Conservation (phyloP, 345 rosid genomes). For the Jatropha curcas region DNA sequence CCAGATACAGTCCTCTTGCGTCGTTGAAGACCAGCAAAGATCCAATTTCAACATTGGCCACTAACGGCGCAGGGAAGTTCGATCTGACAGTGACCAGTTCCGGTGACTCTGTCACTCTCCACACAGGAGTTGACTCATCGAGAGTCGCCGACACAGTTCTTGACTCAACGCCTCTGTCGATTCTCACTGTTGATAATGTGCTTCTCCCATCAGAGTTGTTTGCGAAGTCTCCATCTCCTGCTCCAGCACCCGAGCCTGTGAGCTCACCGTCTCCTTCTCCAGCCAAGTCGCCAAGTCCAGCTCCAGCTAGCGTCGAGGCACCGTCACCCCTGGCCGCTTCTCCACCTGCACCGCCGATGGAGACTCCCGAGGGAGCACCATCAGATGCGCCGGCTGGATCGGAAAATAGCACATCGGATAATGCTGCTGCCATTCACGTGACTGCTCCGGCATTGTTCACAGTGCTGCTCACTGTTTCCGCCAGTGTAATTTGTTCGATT, state of each 20-base stretch:
- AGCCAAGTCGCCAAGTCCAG: conserved; percentile 36
- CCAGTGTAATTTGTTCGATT: conserved; percentile 38
- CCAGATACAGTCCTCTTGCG: conserved; percentile 65
- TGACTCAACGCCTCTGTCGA: conserved; percentile 70
- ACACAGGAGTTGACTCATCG: conserved; percentile 69
- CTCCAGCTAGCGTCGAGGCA: conserved; percentile 44
- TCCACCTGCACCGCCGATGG: conserved; percentile 79
- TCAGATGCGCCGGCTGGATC: conserved; percentile 51
- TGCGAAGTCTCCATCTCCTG: conserved; percentile 65
- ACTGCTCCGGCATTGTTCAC: conserved; percentile 43
- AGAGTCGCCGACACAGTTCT: conserved; percentile 69
- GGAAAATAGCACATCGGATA: conserved; percentile 50
- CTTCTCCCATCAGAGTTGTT: conserved; percentile 71
- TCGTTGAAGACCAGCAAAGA: conserved; percentile 58
- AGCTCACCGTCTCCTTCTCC: conserved; percentile 52
- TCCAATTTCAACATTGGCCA: conserved; percentile 70
- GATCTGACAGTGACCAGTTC: conserved; percentile 56
- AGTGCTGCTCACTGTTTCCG: conserved; percentile 27
- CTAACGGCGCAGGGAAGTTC: conserved; percentile 67
- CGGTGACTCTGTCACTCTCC: conserved; percentile 73
- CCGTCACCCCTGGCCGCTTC: conserved; percentile 73
- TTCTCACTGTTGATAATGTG: conserved; percentile 72
- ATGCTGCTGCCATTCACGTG: conserved; percentile 42
- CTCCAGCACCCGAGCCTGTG: conserved; percentile 64
- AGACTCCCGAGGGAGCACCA: conserved; percentile 63